Evolutionary conservation across 2,329 filamentous ascomycete genomes (phyloP).

Genomic region (Hymenoscyphus salicellus): DNA sequence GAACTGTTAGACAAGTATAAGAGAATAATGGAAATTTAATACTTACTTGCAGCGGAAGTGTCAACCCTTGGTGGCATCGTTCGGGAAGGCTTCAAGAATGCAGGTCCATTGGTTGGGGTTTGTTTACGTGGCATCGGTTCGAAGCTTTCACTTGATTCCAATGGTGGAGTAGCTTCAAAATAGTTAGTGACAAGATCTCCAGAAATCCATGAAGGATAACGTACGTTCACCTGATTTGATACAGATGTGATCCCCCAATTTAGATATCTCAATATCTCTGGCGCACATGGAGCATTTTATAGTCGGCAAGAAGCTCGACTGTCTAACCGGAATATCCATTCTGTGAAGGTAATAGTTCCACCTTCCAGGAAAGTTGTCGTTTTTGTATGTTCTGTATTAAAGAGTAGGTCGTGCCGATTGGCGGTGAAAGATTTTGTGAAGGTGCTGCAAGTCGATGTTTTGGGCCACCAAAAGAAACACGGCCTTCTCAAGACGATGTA

Average conservation of each 20-base stretch:
- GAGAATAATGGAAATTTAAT: neutral
- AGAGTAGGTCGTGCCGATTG: neutral
- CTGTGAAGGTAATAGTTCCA: constrained; percentile 8
- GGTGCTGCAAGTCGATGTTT: neutral
- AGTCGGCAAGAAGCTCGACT: constrained; percentile 71
- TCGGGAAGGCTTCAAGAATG: constrained; percentile 40
- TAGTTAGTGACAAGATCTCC: constrained; percentile 11
- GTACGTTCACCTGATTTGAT: constrained; percentile 47
- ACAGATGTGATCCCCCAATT: constrained; percentile 85
- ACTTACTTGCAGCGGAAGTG: constrained; percentile 52
- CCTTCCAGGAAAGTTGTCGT: neutral
- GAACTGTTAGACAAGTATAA: constrained; percentile 36
- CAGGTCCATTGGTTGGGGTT: constrained; percentile 26
- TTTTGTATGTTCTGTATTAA: neutral
- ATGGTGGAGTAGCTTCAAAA: constrained; percentile 33
- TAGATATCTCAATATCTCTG: constrained; percentile 73
- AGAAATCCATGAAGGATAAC: constrained; percentile 11
- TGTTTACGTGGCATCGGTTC: constrained; percentile 26
- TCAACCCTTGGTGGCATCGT: constrained; percentile 48
- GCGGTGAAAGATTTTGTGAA: neutral
- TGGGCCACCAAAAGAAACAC: neutral
- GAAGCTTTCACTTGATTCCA: constrained; percentile 28
- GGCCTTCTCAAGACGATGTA: neutral
- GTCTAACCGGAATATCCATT: constrained; percentile 39
- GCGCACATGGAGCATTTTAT: constrained; percentile 87